Conservation (phyloP, 139 green algal genomes). For the Chlamydomonas incerta region DNA sequence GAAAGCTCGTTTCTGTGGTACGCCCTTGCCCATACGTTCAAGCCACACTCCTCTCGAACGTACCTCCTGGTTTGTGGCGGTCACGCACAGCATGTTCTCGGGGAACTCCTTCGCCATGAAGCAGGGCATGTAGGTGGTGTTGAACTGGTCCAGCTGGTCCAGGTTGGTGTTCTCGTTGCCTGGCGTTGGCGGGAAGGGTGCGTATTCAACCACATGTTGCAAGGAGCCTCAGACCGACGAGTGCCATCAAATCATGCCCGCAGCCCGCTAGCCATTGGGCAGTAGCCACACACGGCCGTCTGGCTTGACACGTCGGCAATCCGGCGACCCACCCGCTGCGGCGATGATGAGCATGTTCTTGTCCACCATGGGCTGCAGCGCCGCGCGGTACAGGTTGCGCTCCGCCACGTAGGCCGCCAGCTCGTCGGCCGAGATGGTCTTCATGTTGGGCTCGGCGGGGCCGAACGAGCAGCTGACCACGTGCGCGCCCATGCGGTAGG, state of each 20-base stretch:
- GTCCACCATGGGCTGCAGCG: not conserved
- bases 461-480: slow-evolving; percentile 28
- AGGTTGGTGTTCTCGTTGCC: slow-evolving; percentile 28
- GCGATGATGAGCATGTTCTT: slow-evolving; percentile 14
- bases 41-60: not conserved
- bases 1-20: no score
- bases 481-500: slow-evolving; percentile 27
- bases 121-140: slow-evolving; percentile 36
- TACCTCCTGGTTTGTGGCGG: slow-evolving; percentile 12
- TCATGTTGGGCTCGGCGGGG: not conserved
- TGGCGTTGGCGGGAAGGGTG: not conserved
- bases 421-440: no score
- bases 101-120: not conserved
- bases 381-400: not conserved
- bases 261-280: not conserved
- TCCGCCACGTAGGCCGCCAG: not conserved
- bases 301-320: not conserved
- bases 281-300: not conserved
- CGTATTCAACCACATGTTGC: not conserved
- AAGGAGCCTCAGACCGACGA: not conserved
- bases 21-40: not conserved
- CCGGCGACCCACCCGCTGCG: not conserved
- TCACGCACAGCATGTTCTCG: slow-evolving; percentile 25
- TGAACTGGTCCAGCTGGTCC: not conserved
- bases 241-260: not conserved